phyloP scores from a whole-genome alignment of 306 rosid genomes.

The Trifolium dubium region DNA sequence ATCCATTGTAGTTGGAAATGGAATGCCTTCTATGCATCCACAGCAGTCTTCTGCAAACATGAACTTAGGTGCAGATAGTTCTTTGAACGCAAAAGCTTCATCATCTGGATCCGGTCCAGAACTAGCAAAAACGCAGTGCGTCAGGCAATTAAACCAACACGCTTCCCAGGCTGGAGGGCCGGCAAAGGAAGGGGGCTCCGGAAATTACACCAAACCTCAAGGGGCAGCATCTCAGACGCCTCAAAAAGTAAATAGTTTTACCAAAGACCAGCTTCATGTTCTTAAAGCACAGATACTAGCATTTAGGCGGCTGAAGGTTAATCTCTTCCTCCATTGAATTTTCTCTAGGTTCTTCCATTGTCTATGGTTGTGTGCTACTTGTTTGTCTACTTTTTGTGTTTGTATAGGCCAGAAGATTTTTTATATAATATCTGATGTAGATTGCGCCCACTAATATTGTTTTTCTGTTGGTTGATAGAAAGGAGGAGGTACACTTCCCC shows the following conservation, averaged over 20 bases:
- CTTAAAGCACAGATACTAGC: slow-evolving; percentile 98
- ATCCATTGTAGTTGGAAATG: slow-evolving; percentile 60
- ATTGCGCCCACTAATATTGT: slow-evolving; percentile 40
- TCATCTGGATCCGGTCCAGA: slow-evolving; percentile 62
- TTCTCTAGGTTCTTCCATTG: slow-evolving; percentile 3
- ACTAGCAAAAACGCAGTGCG: slow-evolving; percentile 58
- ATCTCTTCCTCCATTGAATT: slow-evolving; percentile 21
- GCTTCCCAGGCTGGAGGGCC: slow-evolving; percentile 64
- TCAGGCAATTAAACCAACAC: slow-evolving; percentile 65
- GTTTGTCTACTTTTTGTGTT: slow-evolving; percentile 26
- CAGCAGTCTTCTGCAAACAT: slow-evolving; percentile 61
- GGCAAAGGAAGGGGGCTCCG: slow-evolving; percentile 62
- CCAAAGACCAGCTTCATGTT: slow-evolving; percentile 91
- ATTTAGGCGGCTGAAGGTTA: slow-evolving; percentile 93
- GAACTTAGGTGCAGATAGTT: slow-evolving; percentile 61
- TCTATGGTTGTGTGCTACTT: slow-evolving; percentile 26
- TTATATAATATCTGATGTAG: slow-evolving; percentile 34
- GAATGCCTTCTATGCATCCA: slow-evolving; percentile 70
- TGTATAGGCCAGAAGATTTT: slow-evolving; percentile 30
- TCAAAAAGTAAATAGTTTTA: slow-evolving; percentile 69
- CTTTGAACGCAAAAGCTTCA: slow-evolving; percentile 55
- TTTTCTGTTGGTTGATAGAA: slow-evolving; percentile 64
- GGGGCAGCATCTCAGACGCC: slow-evolving; percentile 64
- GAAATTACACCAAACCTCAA: slow-evolving; percentile 53
- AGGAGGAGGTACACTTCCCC: slow-evolving; percentile 92